A percentile compares a stretch with the other conserved stretches of the same genome.
These are phyloP conservation scores for Trametes pubescens DNA, from an alignment of 1,284 basidiomycete genomes.

Conservation along the genomic window DNA sequence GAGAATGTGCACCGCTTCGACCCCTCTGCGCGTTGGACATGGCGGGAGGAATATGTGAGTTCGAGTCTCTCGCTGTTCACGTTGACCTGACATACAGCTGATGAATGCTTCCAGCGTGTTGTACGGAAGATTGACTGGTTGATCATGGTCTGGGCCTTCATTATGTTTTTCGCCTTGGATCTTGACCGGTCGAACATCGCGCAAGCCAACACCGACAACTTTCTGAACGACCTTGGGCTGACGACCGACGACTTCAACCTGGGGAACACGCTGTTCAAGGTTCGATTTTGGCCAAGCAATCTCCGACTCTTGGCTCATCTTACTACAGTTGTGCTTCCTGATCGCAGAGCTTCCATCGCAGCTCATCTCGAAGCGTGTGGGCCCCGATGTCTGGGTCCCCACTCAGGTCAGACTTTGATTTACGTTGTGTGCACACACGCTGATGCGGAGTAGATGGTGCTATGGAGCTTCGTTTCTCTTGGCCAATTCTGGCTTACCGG, in stretches of 20 bases:
- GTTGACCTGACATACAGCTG: background rate
- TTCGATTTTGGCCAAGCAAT: constrained; percentile 7
- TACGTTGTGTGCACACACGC: background rate
- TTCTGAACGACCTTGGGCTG: constrained; percentile 68
- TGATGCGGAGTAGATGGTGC: constrained; percentile 50
- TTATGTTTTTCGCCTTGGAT: constrained; percentile 68
- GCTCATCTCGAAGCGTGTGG: constrained; percentile 73
- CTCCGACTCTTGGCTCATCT: background rate
- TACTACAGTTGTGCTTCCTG: constrained; percentile 62
- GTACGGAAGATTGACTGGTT: constrained; percentile 68
- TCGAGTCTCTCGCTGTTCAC: background rate
- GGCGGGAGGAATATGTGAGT: constrained; percentile 66
- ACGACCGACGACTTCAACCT: constrained; percentile 73
- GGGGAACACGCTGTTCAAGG: constrained; percentile 58
- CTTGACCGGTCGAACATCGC: constrained; percentile 65
- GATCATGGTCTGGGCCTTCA: constrained; percentile 69
- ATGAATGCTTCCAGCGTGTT: constrained; percentile 47
- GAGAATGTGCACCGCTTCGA: constrained; percentile 76
- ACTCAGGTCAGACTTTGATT: constrained; percentile 54
- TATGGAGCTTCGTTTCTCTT: constrained; percentile 66
- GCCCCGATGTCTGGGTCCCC: constrained; percentile 78
- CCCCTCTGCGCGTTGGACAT: constrained; percentile 72
- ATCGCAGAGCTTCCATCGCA: constrained; percentile 74
- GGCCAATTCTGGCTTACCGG: constrained; percentile 71
- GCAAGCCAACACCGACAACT: constrained; percentile 73